phyloP scores from a whole-genome alignment of 2,329 filamentous ascomycete species.

The Epichloe gansuensis region DNA sequence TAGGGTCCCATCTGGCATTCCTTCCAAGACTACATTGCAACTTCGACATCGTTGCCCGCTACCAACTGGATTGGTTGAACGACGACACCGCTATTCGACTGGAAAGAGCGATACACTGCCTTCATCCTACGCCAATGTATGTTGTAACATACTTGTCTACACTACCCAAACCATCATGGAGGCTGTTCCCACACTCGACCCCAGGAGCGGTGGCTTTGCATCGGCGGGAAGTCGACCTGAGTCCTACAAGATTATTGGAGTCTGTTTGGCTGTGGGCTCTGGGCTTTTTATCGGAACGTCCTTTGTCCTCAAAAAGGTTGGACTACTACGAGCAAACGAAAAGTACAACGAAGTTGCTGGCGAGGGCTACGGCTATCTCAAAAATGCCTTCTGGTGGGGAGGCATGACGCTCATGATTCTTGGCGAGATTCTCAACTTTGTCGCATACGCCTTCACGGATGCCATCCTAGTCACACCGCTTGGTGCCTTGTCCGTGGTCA shows the following conservation, averaged over 20 bases:
- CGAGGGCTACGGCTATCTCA: constrained; percentile 94
- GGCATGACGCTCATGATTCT: constrained; percentile 97
- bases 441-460: constrained; percentile 93
- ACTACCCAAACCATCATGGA: neutral
- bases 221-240: neutral
- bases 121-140: neutral
- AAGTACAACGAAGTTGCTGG: constrained; percentile 95
- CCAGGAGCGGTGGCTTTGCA: neutral
- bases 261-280: constrained; percentile 73
- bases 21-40: neutral
- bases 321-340: constrained; percentile 79
- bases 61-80: neutral
- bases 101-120: neutral
- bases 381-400: constrained; percentile 88
- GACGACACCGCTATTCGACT: neutral
- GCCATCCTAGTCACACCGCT: constrained; percentile 90
- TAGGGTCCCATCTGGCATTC: neutral
- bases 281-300: constrained; percentile 89
- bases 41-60: neutral
- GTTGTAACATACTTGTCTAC: neutral
- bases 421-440: constrained; percentile 94
- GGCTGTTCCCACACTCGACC: neutral
- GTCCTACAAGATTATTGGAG: constrained; percentile 74
- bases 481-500: constrained; percentile 82
- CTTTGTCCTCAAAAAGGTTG: constrained; percentile 91